Evolutionary conservation across 192 early-diverging fungal genomes (phyloP).

Genomic region (Entophlyctis helioformis): DNA sequence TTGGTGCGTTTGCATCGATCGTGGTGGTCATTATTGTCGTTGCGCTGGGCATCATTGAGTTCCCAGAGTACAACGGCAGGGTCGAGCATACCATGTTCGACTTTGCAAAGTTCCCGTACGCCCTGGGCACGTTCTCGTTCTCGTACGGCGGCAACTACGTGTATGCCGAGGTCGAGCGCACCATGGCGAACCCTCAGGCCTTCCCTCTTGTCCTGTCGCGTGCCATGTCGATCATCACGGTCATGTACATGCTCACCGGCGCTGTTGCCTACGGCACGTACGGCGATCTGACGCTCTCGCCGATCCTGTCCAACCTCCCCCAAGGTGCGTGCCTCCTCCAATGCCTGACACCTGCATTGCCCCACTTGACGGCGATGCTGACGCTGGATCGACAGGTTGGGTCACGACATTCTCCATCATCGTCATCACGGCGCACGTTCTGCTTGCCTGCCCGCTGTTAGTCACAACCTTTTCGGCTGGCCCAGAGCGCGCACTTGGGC

Average conservation of each 20-base stretch:
- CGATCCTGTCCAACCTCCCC: conserved; percentile 63
- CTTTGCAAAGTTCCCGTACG: conserved; percentile 55
- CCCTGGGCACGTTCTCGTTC: conserved; percentile 69
- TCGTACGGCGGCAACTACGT: conserved; percentile 74
- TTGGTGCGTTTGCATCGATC: conserved; percentile 64
- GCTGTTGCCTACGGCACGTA: conserved; percentile 63
- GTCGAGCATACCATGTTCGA: conserved; percentile 37
- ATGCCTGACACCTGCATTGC: neutral
- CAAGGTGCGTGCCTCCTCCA: conserved; percentile 25
- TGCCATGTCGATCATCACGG: conserved; percentile 50
- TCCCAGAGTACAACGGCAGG: conserved; percentile 22
- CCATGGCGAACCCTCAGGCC: conserved; percentile 56
- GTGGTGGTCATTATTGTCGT: conserved; percentile 60
- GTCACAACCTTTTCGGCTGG: conserved; percentile 63
- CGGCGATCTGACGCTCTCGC: conserved; percentile 51
- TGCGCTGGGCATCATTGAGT: conserved; percentile 38
- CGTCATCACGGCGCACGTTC: conserved; percentile 68
- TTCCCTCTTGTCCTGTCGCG: conserved; percentile 58
- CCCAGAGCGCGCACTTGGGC: conserved; percentile 53
- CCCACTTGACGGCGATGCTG: too few species aligned
- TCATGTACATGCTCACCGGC: conserved; percentile 57
- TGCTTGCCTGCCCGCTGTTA: conserved; percentile 70
- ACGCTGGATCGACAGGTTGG: conserved; percentile 9
- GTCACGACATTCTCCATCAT: conserved; percentile 48
- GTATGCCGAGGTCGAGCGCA: conserved; percentile 75